These are phyloP conservation scores for Carex myosuroides DNA, from an alignment of 176 grass and related monocot species.

Conservation along the genomic window DNA sequence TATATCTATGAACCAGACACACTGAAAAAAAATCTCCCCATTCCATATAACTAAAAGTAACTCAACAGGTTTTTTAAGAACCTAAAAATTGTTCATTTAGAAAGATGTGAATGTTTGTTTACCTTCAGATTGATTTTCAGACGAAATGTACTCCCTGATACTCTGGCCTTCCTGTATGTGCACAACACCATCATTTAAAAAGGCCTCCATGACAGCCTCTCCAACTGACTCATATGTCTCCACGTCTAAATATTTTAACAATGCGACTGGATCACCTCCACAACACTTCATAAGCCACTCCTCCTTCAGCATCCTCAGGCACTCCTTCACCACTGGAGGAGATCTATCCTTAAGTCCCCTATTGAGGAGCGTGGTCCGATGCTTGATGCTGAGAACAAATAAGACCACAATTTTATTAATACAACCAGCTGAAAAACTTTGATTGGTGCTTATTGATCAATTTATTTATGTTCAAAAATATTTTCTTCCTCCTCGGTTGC, in stretches of 20 bases:
- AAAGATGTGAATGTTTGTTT: conserved; percentile 16
- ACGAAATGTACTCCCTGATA: conserved; percentile 49
- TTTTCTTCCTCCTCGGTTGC: neutral
- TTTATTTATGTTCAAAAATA: neutral
- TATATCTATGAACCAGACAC: too few relatives aligned
- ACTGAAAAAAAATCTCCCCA: neutral
- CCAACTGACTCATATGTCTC: conserved; percentile 93
- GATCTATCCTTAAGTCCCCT: conserved; percentile 80
- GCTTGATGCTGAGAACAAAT: conserved; percentile 79
- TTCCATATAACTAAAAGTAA: neutral
- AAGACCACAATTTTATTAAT: conserved; percentile 12
- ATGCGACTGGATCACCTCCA: conserved; percentile 37
- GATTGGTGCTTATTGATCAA: neutral
- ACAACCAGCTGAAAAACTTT: neutral
- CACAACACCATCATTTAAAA: conserved; percentile 64
- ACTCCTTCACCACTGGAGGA: conserved; percentile 49
- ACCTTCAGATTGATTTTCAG: conserved; percentile 44
- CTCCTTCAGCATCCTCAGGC: conserved; percentile 90
- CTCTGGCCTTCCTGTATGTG: conserved; percentile 54
- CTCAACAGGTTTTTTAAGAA: neutral
- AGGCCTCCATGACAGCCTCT: conserved; percentile 60
- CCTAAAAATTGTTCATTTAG: neutral
- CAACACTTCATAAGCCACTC: conserved; percentile 90
- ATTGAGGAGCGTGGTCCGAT: conserved; percentile 75
- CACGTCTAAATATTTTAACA: conserved; percentile 85